Percentiles rank a stretch among this genome's conserved stretches.
These are phyloP conservation scores for Castanea mollissima DNA, from an alignment of 306 rosid genomes.

Conservation along the genomic window DNA sequence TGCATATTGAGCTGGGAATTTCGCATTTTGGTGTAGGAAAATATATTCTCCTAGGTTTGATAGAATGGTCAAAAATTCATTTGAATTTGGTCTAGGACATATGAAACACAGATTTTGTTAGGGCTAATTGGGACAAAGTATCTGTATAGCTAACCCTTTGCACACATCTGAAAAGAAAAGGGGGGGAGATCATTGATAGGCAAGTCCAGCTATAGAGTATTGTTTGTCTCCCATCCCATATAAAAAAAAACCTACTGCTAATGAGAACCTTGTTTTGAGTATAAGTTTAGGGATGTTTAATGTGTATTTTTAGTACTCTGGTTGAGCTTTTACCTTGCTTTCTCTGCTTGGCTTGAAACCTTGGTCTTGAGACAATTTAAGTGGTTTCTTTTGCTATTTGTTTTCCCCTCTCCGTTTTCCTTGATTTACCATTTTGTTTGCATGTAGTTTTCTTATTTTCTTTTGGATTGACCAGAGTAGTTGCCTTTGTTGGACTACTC, in stretches of 20 bases:
- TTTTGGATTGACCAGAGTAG: conserved; percentile 1
- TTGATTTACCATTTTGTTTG: neutral
- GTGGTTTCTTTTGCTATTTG: conserved; percentile 1
- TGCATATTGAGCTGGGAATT: too few species aligned
- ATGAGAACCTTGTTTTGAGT: neutral
- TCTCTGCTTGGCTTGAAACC: neutral
- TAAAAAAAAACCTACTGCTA: neutral
- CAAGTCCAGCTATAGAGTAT: neutral
- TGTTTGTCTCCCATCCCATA: neutral
- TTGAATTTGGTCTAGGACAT: neutral
- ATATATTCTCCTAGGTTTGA: too few species aligned
- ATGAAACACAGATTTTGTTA: neutral
- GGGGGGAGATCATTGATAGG: neutral
- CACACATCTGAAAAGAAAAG: neutral
- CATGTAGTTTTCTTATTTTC: neutral
- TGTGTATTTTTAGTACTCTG: neutral
- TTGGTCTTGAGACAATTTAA: neutral
- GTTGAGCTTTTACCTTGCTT: neutral
- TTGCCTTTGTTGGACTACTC: neutral
- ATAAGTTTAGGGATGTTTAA: neutral
- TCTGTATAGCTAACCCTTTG: neutral
- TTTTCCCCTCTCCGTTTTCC: neutral
- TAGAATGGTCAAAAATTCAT: rapidly evolving
- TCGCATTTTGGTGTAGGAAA: too few species aligned
- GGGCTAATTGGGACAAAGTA: neutral